Conservation (phyloP, 805 yeast species). For the Wickerhamomyces silvicola region DNA sequence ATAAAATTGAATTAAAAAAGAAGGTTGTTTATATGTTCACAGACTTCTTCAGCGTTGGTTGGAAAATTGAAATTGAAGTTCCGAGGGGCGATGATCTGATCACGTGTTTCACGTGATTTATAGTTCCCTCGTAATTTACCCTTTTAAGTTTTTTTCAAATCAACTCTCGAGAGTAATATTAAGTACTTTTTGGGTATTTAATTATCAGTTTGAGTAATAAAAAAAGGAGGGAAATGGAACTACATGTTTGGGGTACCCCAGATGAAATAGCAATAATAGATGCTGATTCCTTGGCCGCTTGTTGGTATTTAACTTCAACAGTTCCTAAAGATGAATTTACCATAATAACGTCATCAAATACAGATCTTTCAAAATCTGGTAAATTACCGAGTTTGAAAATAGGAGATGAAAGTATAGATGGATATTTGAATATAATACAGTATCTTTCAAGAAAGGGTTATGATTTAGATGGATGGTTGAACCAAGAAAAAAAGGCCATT, state of each 20-base stretch:
- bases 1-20: too few species aligned
- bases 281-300: conserved; percentile 44
- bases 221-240: conserved; percentile 17
- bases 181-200: too few species aligned
- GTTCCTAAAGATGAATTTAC: conserved; percentile 19
- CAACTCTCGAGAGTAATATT: too few species aligned
- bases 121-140: too few species aligned
- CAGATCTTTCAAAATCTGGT: conserved; percentile 43
- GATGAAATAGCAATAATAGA: conserved; percentile 37
- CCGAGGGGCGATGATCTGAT: too few species aligned
- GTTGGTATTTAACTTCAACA: conserved; percentile 32
- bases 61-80: too few species aligned
- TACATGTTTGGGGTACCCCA: conserved; percentile 50
- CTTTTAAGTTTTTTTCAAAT: too few species aligned
- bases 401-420: conserved; percentile 27
- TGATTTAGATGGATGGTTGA: conserved; percentile 9
- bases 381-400: conserved; percentile 41
- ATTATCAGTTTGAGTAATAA: too few species aligned
- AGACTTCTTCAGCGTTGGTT: too few species aligned
- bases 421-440: conserved; percentile 34
- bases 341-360: conserved; percentile 52
- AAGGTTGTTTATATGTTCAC: too few species aligned
- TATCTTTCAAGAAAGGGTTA: conserved; percentile 18
- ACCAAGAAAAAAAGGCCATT: conserved; percentile 28
- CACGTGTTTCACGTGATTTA: too few species aligned